A percentile compares a stretch with the other conserved stretches of the same genome.
phyloP scores from a whole-genome alignment of 495 filamentous ascomycete genomes.

The Articulospora tetracladia region DNA sequence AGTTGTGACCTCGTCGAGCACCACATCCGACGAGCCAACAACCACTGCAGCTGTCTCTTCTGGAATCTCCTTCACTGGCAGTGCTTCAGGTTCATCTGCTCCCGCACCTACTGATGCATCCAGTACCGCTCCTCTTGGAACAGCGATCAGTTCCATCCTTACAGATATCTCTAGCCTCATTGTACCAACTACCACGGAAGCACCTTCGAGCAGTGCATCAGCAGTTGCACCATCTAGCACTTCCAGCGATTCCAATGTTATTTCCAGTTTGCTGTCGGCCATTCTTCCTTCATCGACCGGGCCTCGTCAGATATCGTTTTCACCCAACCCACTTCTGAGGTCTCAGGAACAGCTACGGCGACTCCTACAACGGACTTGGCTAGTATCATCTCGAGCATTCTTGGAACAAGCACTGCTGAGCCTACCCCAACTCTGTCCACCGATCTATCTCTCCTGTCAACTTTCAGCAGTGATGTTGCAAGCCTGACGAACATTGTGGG shows the following conservation, averaged over 20 bases:
- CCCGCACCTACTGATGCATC: background rate
- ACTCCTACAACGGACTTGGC: conserved; percentile 5
- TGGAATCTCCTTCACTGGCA: conserved; percentile 13
- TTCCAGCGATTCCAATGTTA: background rate
- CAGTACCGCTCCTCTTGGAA: background rate
- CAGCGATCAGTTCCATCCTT: background rate
- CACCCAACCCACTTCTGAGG: background rate
- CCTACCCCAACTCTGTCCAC: conserved; percentile 9
- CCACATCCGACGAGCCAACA: conserved; percentile 4
- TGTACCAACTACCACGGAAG: background rate
- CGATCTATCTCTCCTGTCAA: background rate
- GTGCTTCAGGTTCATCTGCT: conserved; percentile 8
- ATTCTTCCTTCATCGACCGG: background rate
- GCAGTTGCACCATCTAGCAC: background rate
- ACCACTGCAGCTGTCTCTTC: conserved; percentile 16
- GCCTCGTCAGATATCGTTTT: background rate
- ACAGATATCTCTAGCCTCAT: background rate
- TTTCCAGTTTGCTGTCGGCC: background rate
- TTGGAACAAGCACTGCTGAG: background rate
- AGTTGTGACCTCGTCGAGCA: conserved; percentile 14
- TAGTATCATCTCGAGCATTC: conserved; percentile 6
- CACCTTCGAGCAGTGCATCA: background rate
- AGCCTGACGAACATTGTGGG: background rate
- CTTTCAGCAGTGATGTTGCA: background rate
- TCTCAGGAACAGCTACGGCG: background rate